phyloP scores from a whole-genome alignment of 2,329 filamentous ascomycete genomes.

The Microsporum canis region DNA sequence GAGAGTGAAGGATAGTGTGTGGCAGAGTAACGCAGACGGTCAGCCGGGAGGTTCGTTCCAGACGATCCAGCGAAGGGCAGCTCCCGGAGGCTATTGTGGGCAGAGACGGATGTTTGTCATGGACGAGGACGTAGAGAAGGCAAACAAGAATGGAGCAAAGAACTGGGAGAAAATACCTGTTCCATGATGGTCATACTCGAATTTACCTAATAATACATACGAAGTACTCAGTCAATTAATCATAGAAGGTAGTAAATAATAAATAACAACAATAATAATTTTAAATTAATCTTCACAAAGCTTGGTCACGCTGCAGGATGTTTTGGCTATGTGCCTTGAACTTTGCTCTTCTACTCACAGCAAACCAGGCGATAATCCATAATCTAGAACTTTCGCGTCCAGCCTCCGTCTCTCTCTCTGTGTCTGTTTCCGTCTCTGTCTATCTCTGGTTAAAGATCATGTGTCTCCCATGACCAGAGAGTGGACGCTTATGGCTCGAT shows the following conservation, averaged over 20 bases:
- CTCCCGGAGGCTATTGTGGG: constrained; percentile 9
- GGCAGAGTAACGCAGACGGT: not conserved
- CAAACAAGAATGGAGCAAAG: constrained; percentile 7
- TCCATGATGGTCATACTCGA: not conserved
- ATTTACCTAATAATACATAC: not conserved
- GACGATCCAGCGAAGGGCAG: constrained; percentile 6
- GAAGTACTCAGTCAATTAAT: not conserved
- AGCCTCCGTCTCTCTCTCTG: not conserved
- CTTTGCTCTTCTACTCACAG: not conserved
- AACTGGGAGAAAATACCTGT: constrained; percentile 10
- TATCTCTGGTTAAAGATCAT: too few species aligned
- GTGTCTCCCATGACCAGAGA: too few species aligned
- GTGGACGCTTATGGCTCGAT: not conserved
- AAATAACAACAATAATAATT: not conserved
- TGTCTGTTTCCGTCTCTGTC: too few species aligned
- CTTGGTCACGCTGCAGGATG: not conserved
- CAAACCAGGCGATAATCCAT: not conserved
- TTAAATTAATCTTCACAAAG: not conserved
- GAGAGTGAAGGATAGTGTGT: constrained; percentile 4
- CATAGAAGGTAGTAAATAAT: not conserved
- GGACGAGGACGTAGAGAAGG: constrained; percentile 6
- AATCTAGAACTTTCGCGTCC: not conserved
- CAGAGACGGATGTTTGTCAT: constrained; percentile 12
- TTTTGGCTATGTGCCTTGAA: not conserved
- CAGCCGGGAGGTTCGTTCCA: constrained; percentile 7